Base-by-base conservation (phyloP, 2,329 filamentous ascomycete species). In the Aspergillus tamarii region DNA sequence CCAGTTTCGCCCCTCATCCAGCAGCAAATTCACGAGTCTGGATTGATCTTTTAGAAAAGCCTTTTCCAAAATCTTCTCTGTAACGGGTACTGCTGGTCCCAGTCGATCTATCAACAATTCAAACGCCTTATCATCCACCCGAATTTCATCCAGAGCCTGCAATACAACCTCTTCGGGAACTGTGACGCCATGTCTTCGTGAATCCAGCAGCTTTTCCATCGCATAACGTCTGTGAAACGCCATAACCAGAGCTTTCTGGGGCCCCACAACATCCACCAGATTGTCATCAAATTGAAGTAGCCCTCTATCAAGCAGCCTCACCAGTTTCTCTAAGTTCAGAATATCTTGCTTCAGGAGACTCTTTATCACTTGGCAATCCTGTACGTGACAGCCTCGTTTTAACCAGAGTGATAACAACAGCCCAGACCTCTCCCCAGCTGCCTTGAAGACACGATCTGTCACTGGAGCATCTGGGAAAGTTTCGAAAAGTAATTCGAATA, bases 401-500 rank as follows among this genome's bases (percentile, higher is more conserved):
- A 41, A 4, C 36, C 36, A 19, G 36, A 16, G 7, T 41, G 36
- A 19, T 16, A 39, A 39, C 14, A 39, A 7, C 16, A 2, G 14
- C 36, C 1, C 5, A 39, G 5, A 11, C 4, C 0, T 2, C 14
- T 1, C 0, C 6, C 14, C 0, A 39, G 36, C 7, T 41, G 6
- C 36, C 36, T 19, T 8, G 3, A 41, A 41, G 36, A 41, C 36
- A 41, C 8, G 36, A 19, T 19, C 36, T 41, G 36, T 8, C 36
- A 41, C 1, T 19, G 36, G 36, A 41, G 2, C 36, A 41, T 41
- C 16, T 9, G 16, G 36, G 0, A 41, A 41, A 9, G 4, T 19
- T 5, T 41, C 9, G 16, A 41, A 41, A 41, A 19, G 0, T 0
- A 19, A 19, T 19, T 19, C 1, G 1, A 19, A 1, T 19, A 9